Percentiles rank a stretch among this genome's conserved stretches.
Evolutionary conservation across 306 rosid genomes (phyloP).

Genomic region (Sphenostylis stenocarpa): DNA sequence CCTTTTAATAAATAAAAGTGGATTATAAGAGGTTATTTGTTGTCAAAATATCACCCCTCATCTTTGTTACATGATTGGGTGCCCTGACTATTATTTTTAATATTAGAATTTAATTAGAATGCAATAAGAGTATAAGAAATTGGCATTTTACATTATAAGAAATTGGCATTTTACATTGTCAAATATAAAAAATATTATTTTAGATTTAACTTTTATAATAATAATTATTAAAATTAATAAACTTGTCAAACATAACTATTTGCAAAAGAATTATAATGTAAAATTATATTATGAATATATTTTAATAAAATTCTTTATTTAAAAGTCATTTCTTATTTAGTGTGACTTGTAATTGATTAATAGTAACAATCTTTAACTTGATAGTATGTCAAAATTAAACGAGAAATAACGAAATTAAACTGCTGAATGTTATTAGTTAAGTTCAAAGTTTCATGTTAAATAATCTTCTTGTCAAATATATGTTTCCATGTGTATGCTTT

Average conservation of each 20-base stretch:
- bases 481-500: constrained; percentile 1
- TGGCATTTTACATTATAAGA: background rate
- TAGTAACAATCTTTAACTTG: background rate
- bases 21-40: too few species aligned
- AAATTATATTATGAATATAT: background rate
- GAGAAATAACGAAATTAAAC: background rate
- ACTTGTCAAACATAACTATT: background rate
- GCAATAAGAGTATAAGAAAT: background rate
- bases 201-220: too few species aligned
- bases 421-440: background rate
- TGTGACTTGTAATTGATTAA: background rate
- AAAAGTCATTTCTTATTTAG: background rate
- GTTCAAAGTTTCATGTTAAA: background rate
- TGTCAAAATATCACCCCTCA: too few species aligned
- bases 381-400: background rate
- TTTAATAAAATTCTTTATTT: background rate
- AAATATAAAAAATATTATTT: too few species aligned
- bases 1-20: too few species aligned
- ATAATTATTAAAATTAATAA: background rate
- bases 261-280: background rate
- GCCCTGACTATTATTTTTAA: background rate
- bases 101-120: background rate
- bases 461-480: constrained; percentile 10
- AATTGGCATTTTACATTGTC: too few species aligned
- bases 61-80: too few species aligned